Base-by-base conservation (phyloP, 2,329 filamentous ascomycete genomes). In the Stemphylium beticola region DNA sequence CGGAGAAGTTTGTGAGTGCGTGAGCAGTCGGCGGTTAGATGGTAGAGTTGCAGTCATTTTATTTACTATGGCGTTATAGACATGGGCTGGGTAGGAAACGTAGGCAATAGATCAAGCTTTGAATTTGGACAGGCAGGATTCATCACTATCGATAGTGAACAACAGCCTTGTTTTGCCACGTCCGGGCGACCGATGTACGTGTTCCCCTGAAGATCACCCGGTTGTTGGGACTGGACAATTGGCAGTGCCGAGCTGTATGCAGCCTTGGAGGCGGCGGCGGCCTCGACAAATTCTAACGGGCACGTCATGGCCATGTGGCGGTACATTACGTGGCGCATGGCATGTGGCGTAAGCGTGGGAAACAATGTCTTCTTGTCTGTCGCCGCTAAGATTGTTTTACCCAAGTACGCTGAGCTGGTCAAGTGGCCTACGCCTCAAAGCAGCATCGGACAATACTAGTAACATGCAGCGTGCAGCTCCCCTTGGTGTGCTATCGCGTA, bases 1-100 rank as follows among this genome's bases (percentile, higher is more conserved):
- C 65, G 3, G 63, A 68, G 24, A 69, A 64, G 60, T 66, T 70
- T 32, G 29, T 31, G 17, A 49, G 31, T 29, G 26, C 12, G 11
- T 34, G 20, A 37, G 14, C 7, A n/a, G 31, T 37, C 17, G 29
- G 17, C 17, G 15, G 33, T 52, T 52, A 26, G 14, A 20, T 24
- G 26, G 18, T 17, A 7, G 15, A 24, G 47, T 49, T 45, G 51
- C 26, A 22, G 34, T 36, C 9, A 31, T 40, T 26, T 29, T 32
- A 18, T 40, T 17, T 33, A 37, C 15, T 22, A 26, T 15, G 24
- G 34, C 22, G 22, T 24, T 64, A 57, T 61, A 61, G 57, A 62
- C 57, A 52, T 37, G 53, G 45, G 10, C n/a, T 12, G 15, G 26
- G n/a, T n/a, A n/a, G n/a, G n/a, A n/a, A n/a, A n/a, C n/a, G n/a